These are phyloP conservation scores for Acer yangbiense DNA, from an alignment of 345 rosid species.

Conservation along the genomic window DNA sequence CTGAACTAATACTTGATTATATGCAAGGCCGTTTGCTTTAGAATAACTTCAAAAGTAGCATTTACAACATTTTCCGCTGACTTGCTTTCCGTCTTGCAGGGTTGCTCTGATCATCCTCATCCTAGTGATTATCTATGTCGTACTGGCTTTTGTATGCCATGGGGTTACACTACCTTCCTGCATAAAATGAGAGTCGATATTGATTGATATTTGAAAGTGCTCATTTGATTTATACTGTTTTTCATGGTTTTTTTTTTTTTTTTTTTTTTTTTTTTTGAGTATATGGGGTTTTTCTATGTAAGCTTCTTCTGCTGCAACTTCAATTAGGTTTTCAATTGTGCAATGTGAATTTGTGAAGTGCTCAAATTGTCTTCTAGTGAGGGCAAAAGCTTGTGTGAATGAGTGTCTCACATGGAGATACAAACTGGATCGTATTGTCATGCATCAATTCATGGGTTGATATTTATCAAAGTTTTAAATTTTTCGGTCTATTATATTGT, in stretches of 20 bases:
- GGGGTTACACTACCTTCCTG: slow-evolving; percentile 78
- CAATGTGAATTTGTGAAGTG: slow-evolving; percentile 21
- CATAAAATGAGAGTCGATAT: slow-evolving; percentile 43
- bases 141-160: slow-evolving; percentile 79
- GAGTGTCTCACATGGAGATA: slow-evolving; percentile 12
- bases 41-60: background rate
- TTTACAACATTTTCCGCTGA: slow-evolving; percentile 11
- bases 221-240: background rate
- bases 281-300: slow-evolving; percentile 12
- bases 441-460: background rate
- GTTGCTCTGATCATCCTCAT: slow-evolving; percentile 60
- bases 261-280: background rate
- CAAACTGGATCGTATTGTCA: slow-evolving; percentile 22
- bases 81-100: slow-evolving; percentile 48
- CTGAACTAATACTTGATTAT: slow-evolving; percentile 3
- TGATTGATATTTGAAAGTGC: slow-evolving; percentile 23
- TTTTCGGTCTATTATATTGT: background rate
- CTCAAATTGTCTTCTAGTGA: background rate
- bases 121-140: slow-evolving; percentile 63
- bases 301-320: slow-evolving; percentile 2
- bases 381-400: background rate
- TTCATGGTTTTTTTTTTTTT: too few species aligned
- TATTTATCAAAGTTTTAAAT: background rate
- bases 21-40: background rate
- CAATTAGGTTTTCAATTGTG: slow-evolving; percentile 14